Evolutionary conservation across 495 filamentous ascomycete species (phyloP), one percentile per base, ranked within the genome.

Genomic region (Penicillium cinerascens): DNA sequence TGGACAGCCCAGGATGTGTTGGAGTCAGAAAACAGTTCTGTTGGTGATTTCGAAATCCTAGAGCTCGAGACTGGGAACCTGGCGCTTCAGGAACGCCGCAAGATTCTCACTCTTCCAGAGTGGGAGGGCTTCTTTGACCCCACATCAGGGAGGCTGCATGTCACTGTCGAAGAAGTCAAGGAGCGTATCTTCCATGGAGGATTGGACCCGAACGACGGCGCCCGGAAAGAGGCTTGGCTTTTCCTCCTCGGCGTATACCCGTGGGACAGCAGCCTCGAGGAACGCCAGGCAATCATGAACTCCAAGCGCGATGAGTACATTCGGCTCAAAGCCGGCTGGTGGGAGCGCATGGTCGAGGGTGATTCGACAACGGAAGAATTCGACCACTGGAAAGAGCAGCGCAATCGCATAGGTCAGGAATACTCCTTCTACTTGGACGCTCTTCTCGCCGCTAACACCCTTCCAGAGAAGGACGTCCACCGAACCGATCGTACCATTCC

Each of bases 331-430:
- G 91, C 87, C 0, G 82, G 86, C 15, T 98, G 93, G 93, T 98
- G 93, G 93, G 91, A 97, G 61, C 82, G 87, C 38, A 86, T 97
- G 69, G 82, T 93, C 6, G 89, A 96, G 52, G 82, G 87, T 7
- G 85, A 84, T 35, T 85, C 86, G 6, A 84, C 87, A 16, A 73
- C 80, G 2, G 87, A 93, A 49, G 81, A 91, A 54, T 84, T 84
- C 33, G 93, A 98, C 49, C 92, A 90, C 82, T 98, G 92, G 92
- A 85, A 91, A 54, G 93, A 98, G 69, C 95, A 98, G 59, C 87
- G 87, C 64, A 87, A 84, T 50, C 80, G 93, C 41, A 98, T 98
- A 65, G 92, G 92, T 96, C 84, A 74, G 80, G 63, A 49, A 29
- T 37, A 38, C 20, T 11, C 18, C 17, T 41, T 13, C 16, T 37